A percentile compares a stretch with the other conserved stretches of the same genome.
These are phyloP conservation scores for Coemansia sp. DNA, from an alignment of 192 early-diverging fungal species.

Conservation along the genomic window DNA sequence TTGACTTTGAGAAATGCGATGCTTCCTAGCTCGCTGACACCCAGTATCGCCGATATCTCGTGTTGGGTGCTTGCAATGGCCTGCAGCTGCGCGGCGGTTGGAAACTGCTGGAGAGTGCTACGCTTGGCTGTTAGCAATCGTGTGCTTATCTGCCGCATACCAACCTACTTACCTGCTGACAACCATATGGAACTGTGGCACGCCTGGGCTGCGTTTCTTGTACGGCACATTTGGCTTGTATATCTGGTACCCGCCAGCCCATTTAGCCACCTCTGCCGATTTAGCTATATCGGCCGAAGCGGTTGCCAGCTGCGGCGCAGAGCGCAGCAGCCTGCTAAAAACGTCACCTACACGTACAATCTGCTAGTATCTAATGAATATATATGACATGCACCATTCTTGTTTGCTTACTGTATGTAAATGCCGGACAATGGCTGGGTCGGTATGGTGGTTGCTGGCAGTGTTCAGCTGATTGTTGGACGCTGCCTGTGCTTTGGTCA, in stretches of 20 bases:
- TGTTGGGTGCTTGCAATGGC: slow-evolving; percentile 4
- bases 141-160: background rate
- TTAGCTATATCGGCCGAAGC: background rate
- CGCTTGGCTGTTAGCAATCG: background rate
- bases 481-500: too few species aligned
- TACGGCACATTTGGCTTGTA: slow-evolving; percentile 33
- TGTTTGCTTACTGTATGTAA: too few species aligned
- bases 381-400: background rate
- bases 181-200: slow-evolving; percentile 28
- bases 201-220: slow-evolving; percentile 33
- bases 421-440: too few species aligned
- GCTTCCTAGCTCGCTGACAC: slow-evolving; percentile 31
- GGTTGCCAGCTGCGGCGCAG: slow-evolving; percentile 3
- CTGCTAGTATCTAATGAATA: too few species aligned
- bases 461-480: too few species aligned
- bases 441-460: too few species aligned
- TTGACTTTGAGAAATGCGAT: slow-evolving; percentile 20
- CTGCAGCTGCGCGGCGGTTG: slow-evolving; percentile 7
- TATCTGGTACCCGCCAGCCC: slow-evolving; percentile 10
- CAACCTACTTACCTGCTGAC: slow-evolving; percentile 16
- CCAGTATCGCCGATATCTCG: slow-evolving; percentile 18
- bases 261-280: background rate
- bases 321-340: slow-evolving; percentile 11
- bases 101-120: slow-evolving; percentile 9
- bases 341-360: slow-evolving; percentile 20